phyloP scores from a whole-genome alignment of 148 eudicot genomes.

The Vaccinium vitisidaea region DNA sequence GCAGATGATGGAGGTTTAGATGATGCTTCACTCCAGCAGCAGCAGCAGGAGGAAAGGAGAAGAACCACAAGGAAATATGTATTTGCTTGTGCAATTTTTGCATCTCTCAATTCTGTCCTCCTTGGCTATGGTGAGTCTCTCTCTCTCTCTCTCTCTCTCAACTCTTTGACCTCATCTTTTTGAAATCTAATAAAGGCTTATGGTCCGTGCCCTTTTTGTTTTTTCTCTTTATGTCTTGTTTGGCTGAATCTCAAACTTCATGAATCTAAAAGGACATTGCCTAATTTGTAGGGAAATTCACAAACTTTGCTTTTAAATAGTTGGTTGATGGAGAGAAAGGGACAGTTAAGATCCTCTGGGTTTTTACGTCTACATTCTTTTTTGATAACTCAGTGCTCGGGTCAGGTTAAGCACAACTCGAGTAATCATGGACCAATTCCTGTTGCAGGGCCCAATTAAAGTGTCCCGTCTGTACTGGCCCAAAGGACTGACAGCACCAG shows the following conservation, averaged over 20 bases:
- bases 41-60: constrained; percentile 26
- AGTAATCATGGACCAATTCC: too few relatives aligned
- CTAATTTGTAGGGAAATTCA: neutral
- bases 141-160: neutral
- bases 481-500: too few relatives aligned
- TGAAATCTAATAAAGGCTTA: neutral
- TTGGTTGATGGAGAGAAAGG: neutral
- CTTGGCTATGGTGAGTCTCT: constrained; percentile 70
- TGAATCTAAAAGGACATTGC: neutral
- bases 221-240: neutral
- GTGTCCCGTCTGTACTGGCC: too few relatives aligned
- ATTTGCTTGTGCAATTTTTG: constrained; percentile 82
- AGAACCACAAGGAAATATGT: constrained; percentile 60
- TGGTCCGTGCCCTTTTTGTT: neutral
- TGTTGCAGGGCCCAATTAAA: too few relatives aligned
- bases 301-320: neutral
- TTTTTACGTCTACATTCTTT: neutral
- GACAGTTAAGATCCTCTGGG: neutral
- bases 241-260: neutral
- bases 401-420: too few relatives aligned
- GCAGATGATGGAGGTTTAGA: constrained; percentile 14
- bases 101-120: constrained; percentile 80
- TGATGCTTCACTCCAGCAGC: constrained; percentile 27
- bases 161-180: neutral
- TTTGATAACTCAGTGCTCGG: too few relatives aligned